Evolutionary conservation across 164 flowering plant genomes (phyloP), one percentile per base, ranked within the genome.

Genomic region (Vitis riparia): DNA sequence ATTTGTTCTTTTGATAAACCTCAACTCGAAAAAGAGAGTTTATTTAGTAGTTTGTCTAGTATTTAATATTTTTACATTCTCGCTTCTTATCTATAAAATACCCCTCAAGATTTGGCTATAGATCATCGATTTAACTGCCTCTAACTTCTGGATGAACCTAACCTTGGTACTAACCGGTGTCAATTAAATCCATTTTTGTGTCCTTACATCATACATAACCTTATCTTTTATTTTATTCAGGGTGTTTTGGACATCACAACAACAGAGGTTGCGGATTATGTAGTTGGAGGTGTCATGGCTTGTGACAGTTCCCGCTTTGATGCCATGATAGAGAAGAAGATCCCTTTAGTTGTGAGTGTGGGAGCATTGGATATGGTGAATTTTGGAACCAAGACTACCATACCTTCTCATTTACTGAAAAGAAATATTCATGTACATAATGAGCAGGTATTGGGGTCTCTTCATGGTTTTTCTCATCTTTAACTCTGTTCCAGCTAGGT

Each of bases 331-430:
- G 97, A 91, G 80, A 87, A 86, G 81, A 76, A 83, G 68, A 79
- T 93, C 32, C 99, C 99, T 17, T 66, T 88, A 30, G 97, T 95
- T 23, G 65, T 95, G 44, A 93, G 99, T 75, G 80, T 91, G 12
- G 99, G 98, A 62, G 96, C 99, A 48, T 81, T 95, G 76, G 98
- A 93, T 75, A 93, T 95, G 97, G 97, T 92, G 75, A 95, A 91
- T 66, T 95, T 95, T 83, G 97, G 97, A 73, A 72, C 92, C 50
- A 87, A 78, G 70, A 73, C 81, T 57, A 91, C 92, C 69, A 82
- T 95, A 77, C 96, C 99, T 68, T 71, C 90, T 51, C 52, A 67
- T 2, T 88, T 89, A 81, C 80, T 77, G 65, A 68, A 81, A 44
- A 83, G 98, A 73, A 87, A 87, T 62, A 85, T 90, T 66, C 77